Evolutionary conservation across 306 rosid species (phyloP).

Genomic region (Echinosophora koreensis): DNA sequence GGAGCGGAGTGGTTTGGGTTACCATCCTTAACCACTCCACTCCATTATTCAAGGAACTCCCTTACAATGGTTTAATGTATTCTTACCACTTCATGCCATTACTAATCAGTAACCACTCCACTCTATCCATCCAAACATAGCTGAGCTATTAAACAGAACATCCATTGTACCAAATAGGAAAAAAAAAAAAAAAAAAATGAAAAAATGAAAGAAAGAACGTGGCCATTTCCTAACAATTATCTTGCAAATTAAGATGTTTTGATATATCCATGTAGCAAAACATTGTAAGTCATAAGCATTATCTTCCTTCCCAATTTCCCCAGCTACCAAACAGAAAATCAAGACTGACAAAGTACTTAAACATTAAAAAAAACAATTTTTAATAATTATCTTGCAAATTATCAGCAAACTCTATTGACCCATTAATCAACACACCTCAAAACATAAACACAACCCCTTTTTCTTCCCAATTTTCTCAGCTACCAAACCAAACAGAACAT

Average conservation of each 20-base stretch:
- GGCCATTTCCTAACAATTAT: neutral
- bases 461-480: constrained; percentile 11
- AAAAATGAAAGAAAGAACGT: neutral
- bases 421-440: neutral
- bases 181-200: no score
- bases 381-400: neutral
- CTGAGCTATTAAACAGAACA: neutral
- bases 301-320: constrained; percentile 8
- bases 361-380: neutral
- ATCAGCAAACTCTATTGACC: neutral
- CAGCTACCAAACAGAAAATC: neutral
- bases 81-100: no score
- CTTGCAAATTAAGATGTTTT: neutral
- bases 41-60: no score
- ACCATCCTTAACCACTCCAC: no score
- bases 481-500: neutral
- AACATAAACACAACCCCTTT: neutral
- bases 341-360: neutral
- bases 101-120: no score
- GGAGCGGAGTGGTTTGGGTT: no score
- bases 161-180: neutral
- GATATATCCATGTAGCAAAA: neutral
- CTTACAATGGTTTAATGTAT: no score
- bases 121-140: no score
- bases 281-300: neutral